phyloP scores from a whole-genome alignment of 192 early-diverging fungal genomes.

The Linnemannia exigua region DNA sequence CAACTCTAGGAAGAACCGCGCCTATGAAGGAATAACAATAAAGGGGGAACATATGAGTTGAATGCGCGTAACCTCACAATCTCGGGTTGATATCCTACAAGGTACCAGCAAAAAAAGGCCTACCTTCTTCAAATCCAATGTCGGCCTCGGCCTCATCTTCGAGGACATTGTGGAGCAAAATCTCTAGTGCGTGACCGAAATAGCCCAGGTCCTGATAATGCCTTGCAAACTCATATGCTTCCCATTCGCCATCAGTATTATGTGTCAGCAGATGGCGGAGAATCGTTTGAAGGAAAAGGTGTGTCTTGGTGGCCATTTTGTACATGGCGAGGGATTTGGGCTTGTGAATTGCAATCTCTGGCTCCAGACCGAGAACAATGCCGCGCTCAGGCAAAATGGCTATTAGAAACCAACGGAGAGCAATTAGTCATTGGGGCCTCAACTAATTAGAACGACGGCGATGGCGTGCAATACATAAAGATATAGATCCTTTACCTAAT shows the following conservation, averaged over 20 bases:
- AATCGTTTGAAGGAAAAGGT: constrained; percentile 82
- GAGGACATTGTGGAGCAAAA: constrained; percentile 88
- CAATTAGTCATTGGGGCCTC: constrained; percentile 8
- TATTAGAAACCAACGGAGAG: constrained; percentile 37
- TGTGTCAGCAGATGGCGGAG: constrained; percentile 70
- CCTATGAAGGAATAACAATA: constrained; percentile 26
- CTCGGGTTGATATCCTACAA: no score
- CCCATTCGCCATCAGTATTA: constrained; percentile 62
- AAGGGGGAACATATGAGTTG: neutral
- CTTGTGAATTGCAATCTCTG: constrained; percentile 68
- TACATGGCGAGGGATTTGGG: constrained; percentile 73
- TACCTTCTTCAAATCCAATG: constrained; percentile 60
- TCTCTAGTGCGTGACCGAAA: constrained; percentile 94
- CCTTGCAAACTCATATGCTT: constrained; percentile 77
- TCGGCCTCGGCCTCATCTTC: constrained; percentile 84
- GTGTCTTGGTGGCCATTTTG: constrained; percentile 80
- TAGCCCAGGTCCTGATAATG: constrained; percentile 84
- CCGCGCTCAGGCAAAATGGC: constrained; percentile 81
- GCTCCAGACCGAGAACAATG: constrained; percentile 82
- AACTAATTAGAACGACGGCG: neutral
- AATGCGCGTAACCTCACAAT: neutral
- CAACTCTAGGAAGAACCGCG: constrained; percentile 77
- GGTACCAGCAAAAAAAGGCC: neutral
- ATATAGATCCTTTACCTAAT: constrained; percentile 65
- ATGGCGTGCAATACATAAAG: neutral